phyloP scores from a whole-genome alignment of 78 protist species.

The Dictyostelium discoideum region dicty_2.7 NC_007089.4:2604001-2604500 shows the following conservation, averaged over 20 bases:
- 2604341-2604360: not conserved
- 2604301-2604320: not conserved
- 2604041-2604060: not conserved
- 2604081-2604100: conserved; percentile 13
- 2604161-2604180: not conserved
- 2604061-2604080: not conserved
- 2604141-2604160: not conserved
- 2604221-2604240: conserved; percentile 42
- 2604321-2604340: not conserved
- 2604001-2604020: not conserved
- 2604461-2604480: conserved; percentile 64
- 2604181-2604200: conserved; percentile 58
- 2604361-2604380: not conserved
- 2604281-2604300: conserved; percentile 12
- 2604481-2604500: conserved; percentile 82
- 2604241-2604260: not conserved
- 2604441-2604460: conserved; percentile 38
- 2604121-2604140: not conserved
- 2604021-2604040: not conserved
- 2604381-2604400: conserved; percentile 28
- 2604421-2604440: conserved; percentile 36
- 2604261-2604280: conserved; percentile 41
- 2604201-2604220: conserved; percentile 48
- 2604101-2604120: not conserved
- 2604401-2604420: conserved; percentile 40